Percentiles rank a stretch among this genome's conserved stretches.
Conservation (phyloP, 1,284 basidiomycete species). For the Moesziomyces globuligerus region DNA sequence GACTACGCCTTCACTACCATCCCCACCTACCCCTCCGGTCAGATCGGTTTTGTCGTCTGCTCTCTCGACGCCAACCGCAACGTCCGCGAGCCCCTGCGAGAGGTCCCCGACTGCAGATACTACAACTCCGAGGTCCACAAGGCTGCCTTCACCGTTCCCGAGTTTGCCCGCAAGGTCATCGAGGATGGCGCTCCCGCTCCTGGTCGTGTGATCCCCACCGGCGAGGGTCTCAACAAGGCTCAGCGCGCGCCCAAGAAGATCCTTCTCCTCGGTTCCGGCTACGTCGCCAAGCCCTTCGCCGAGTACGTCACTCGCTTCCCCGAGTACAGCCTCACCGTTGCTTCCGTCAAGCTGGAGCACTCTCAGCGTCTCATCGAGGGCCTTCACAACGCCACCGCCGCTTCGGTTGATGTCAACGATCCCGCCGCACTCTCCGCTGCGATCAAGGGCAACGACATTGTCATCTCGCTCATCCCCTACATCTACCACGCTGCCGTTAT, state of each 20-base stretch:
- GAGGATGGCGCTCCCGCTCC: slow-evolving; percentile 64
- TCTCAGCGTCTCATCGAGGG: slow-evolving; percentile 77
- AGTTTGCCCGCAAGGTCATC: slow-evolving; percentile 78
- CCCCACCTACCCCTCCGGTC: slow-evolving; percentile 95
- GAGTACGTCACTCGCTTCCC: slow-evolving; percentile 89
- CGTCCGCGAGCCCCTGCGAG: slow-evolving; percentile 71
- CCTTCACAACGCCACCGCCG: slow-evolving; percentile 76
- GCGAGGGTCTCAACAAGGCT: slow-evolving; percentile 68
- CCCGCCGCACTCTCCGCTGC: slow-evolving; percentile 79
- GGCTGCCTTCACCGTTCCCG: slow-evolving; percentile 87
- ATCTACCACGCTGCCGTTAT: slow-evolving; percentile 90
- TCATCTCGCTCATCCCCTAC: slow-evolving; percentile 97
- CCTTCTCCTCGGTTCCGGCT: slow-evolving; percentile 91
- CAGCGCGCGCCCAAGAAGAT: slow-evolving; percentile 75
- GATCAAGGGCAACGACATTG: slow-evolving; percentile 87
- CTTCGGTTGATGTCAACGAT: slow-evolving; percentile 85
- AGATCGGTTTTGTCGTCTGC: slow-evolving; percentile 94
- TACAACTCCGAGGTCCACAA: slow-evolving; percentile 87
- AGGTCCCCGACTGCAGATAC: slow-evolving; percentile 76
- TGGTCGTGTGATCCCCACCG: slow-evolving; percentile 69
- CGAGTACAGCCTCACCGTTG: slow-evolving; percentile 83
- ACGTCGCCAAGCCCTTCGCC: slow-evolving; percentile 91
- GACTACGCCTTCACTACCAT: slow-evolving; percentile 97
- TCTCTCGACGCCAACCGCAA: slow-evolving; percentile 73
- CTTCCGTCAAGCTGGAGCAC: slow-evolving; percentile 67